Conservation (phyloP, 31 red algal genomes). For the Asparagopsis taxiformis region DNA sequence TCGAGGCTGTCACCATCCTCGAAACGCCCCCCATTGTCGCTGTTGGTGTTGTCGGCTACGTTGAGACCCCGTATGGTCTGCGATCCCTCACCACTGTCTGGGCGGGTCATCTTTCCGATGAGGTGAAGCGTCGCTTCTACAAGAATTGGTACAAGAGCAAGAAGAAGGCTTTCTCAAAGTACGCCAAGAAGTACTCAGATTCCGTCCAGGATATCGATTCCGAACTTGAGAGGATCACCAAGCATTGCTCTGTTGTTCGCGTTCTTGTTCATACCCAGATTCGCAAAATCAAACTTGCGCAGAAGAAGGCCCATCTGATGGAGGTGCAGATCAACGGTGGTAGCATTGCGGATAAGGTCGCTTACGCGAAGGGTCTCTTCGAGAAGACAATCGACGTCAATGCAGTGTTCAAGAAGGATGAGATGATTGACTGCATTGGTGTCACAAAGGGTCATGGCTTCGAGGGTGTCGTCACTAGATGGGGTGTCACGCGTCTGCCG, state of each 20-base stretch:
- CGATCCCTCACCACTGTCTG: constrained; percentile 94
- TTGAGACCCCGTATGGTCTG: constrained; percentile 96
- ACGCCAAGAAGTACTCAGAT: constrained; percentile 85
- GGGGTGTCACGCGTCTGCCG: constrained; percentile 96
- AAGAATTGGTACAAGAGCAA: constrained; percentile 99
- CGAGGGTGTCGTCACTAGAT: constrained; percentile 96
- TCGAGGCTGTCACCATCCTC: constrained; percentile 90
- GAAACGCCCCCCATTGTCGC: constrained; percentile 94
- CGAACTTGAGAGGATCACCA: constrained; percentile 68
- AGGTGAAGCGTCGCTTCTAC: constrained; percentile 95
- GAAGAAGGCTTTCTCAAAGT: constrained; percentile 99
- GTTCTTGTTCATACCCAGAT: constrained; percentile 94
- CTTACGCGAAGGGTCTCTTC: constrained; percentile 87
- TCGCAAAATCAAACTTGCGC: constrained; percentile 87
- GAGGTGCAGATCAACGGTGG: constrained; percentile 99
- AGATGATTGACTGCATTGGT: constrained; percentile 98
- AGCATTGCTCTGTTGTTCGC: constrained; percentile 93
- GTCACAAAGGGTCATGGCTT: constrained; percentile 98
- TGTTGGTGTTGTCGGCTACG: constrained; percentile 94
- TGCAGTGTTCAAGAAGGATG: constrained; percentile 90
- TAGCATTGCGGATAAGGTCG: constrained; percentile 89
- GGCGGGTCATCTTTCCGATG: constrained; percentile 97
- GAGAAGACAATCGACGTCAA: constrained; percentile 91
- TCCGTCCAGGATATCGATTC: constrained; percentile 71
- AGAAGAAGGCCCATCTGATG: constrained; percentile 98